Evolutionary conservation across 2,329 filamentous ascomycete genomes (phyloP).

Genomic region (Fusarium albidum): DNA sequence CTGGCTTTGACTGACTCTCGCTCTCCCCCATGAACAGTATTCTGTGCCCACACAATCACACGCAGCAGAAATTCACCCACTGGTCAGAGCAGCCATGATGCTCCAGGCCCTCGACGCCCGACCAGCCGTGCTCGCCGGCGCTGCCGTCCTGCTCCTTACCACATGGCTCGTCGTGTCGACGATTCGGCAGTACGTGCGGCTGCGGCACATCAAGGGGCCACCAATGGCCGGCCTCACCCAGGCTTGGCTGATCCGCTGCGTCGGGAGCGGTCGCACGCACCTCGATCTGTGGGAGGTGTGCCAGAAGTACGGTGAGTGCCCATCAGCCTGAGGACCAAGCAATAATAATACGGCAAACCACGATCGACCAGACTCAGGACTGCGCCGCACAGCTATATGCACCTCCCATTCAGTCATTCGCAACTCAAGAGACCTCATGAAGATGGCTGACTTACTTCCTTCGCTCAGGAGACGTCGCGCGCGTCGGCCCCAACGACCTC

Average conservation of each 20-base stretch:
- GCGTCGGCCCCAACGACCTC: conserved; percentile 52
- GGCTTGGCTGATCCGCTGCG: conserved; percentile 47
- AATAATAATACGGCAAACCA: too few species aligned
- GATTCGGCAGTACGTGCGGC: conserved; percentile 44
- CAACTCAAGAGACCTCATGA: too few species aligned
- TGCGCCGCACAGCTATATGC: too few species aligned
- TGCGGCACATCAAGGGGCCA: conserved; percentile 52
- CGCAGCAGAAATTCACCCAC: too few species aligned
- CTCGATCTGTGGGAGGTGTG: conserved; percentile 48
- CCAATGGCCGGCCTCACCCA: conserved; percentile 48
- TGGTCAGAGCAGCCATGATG: too few species aligned
- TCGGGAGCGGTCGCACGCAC: conserved; percentile 44
- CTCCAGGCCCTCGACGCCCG: not conserved
- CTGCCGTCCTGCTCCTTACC: conserved; percentile 8
- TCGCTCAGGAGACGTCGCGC: conserved; percentile 43
- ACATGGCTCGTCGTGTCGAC: conserved; percentile 29
- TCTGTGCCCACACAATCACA: too few species aligned
- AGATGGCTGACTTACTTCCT: too few species aligned
- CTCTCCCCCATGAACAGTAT: too few species aligned
- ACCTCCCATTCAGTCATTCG: too few species aligned
- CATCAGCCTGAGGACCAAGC: too few species aligned
- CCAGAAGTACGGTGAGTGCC: conserved; percentile 47
- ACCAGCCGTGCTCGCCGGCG: not conserved
- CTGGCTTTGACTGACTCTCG: too few species aligned
- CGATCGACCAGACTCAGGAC: too few species aligned